Conservation (phyloP, 208 protist species). For the Chromosphaera perkinsii region DNA sequence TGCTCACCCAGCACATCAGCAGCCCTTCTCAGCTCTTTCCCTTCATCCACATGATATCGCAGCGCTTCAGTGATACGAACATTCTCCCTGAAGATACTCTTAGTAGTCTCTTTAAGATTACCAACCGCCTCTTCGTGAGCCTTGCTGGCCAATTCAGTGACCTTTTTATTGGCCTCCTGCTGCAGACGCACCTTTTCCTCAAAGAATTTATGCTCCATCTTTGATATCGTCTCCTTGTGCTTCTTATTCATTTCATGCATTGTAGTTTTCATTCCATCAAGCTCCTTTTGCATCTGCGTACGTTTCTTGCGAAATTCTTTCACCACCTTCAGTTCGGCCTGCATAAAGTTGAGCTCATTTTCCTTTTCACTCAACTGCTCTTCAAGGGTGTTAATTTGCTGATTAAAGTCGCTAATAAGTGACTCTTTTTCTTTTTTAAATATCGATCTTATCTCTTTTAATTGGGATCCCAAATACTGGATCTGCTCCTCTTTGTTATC, state of each 20-base stretch:
- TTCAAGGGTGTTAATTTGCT: background rate
- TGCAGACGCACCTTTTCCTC: conserved; percentile 36
- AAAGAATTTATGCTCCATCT: conserved; percentile 39
- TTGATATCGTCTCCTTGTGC: conserved; percentile 9
- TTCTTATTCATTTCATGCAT: conserved; percentile 6
- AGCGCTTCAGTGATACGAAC: conserved; percentile 31
- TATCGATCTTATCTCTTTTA: conserved; percentile 8
- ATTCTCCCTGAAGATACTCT: conserved; percentile 33
- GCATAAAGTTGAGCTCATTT: conserved; percentile 7
- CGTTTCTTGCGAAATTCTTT: conserved; percentile 24
- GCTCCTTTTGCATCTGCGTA: conserved; percentile 1
- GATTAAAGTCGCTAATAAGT: background rate
- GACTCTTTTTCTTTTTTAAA: conserved; percentile 16
- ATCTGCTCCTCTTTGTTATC: conserved; percentile 38
- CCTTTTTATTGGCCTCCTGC: conserved; percentile 34
- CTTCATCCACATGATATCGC: conserved; percentile 34
- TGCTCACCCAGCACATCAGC: conserved; percentile 21
- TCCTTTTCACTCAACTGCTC: background rate
- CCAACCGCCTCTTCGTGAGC: conserved; percentile 36
- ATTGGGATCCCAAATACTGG: conserved; percentile 6
- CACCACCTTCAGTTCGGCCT: conserved; percentile 17
- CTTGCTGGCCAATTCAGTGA: conserved; percentile 24
- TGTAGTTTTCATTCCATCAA: conserved; percentile 1
- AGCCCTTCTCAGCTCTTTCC: conserved; percentile 26
- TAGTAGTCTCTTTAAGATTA: conserved; percentile 28